phyloP scores from a whole-genome alignment of 2,329 filamentous ascomycete species.

The Aspergillus clavatus region DNA sequence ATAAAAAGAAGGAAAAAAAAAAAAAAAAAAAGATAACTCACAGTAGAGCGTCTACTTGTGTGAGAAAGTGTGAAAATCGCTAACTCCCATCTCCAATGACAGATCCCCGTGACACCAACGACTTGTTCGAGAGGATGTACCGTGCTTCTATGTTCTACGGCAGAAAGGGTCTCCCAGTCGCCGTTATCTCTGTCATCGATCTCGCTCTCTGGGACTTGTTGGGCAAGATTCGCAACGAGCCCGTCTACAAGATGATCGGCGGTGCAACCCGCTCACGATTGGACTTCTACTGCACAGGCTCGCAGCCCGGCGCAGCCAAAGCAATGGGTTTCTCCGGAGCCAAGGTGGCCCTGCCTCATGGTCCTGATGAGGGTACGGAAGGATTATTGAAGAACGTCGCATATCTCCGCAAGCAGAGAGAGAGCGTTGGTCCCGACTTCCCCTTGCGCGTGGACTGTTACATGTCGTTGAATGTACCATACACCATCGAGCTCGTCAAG shows the following conservation, averaged over 20 bases:
- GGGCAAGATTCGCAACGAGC: constrained; percentile 86
- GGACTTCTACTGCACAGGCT: constrained; percentile 92
- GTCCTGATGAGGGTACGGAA: constrained; percentile 76
- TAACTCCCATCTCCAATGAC: constrained; percentile 2
- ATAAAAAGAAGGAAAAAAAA: background rate
- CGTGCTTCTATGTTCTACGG: constrained; percentile 94
- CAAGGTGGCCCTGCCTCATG: constrained; percentile 86
- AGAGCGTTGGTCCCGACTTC: constrained; percentile 81
- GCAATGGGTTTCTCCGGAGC: constrained; percentile 84
- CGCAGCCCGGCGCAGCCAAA: constrained; percentile 73
- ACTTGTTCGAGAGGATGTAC: constrained; percentile 96
- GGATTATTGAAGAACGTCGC: constrained; percentile 86
- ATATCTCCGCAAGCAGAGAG: constrained; percentile 78
- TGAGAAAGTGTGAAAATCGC: background rate
- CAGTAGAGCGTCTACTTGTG: too few species aligned
- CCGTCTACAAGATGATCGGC: constrained; percentile 90
- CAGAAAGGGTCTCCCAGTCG: constrained; percentile 82
- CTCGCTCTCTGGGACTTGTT: constrained; percentile 88
- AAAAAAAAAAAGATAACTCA: background rate
- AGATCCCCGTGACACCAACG: constrained; percentile 87
- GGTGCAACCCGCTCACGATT: constrained; percentile 79
- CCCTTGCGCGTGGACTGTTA: constrained; percentile 95
- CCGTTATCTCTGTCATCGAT: constrained; percentile 91
- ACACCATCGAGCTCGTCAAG: constrained; percentile 87
- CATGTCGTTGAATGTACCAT: constrained; percentile 89